Evolutionary conservation across 768 basidiomycete species (phyloP), one percentile per base, ranked within the genome.

Genomic region (Rhizopogon vinicolor): DNA sequence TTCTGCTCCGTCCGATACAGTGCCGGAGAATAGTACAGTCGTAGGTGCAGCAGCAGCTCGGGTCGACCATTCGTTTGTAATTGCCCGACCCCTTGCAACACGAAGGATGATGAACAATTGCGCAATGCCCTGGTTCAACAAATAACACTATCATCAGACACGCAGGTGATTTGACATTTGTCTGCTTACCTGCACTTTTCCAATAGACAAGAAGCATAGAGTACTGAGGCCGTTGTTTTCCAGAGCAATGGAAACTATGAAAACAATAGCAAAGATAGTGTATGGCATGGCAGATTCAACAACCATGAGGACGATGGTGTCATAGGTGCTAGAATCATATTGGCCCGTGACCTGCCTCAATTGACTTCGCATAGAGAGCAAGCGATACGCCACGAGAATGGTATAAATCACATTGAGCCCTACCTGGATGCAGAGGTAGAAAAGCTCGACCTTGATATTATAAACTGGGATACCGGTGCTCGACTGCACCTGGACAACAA

Each of bases 231-330:
- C 44, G 3, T 64, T 50, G 5, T 57, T 62, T 40, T 65, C 54
- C 1, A 64, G 10, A 1, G 63, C 66, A 46, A 65, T 75, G 1
- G 67, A 52, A 12, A 74, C 25, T 28, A 76, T 57, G 56, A 72
- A 75, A 16, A 72, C 41, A 10, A 74, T 33, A 10, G 59, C 63
- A 18, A 67, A 55, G 1, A 57, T 41, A 1, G 67, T 46, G 49
- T 72, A 73, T 13, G 68, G 41, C 1, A 65, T 58, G 2, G 74
- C 71, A 10, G 68, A 72, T 51, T 76, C 75, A 53, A 76, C 55
- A 18, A 74, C 52, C 65, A 76, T 73, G 18, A 63, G 58, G 1
- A 60, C 57, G 1, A 72, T 62, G 2, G 54, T 59, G 13, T 65
- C 57, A 51, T 74, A 76, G 9, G 56, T 51, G 18, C 52, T 54